Conservation (phyloP, 768 basidiomycete genomes). For the Termitomyces sp. region DNA sequence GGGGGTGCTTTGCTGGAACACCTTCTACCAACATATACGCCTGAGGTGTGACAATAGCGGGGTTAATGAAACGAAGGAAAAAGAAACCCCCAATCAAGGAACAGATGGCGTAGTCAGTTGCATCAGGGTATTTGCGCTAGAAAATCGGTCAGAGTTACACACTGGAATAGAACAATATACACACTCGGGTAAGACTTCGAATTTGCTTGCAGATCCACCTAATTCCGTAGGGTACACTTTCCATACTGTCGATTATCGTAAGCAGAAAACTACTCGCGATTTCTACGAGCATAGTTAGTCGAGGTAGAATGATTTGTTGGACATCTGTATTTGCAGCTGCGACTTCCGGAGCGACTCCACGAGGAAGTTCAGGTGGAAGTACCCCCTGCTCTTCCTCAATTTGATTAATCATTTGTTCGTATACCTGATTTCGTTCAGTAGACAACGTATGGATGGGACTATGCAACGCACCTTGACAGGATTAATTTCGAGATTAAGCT, state of each 20-base stretch:
- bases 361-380: slow-evolving; percentile 84
- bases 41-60: slow-evolving; percentile 97
- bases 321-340: slow-evolving; percentile 94
- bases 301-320: slow-evolving; percentile 95
- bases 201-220: slow-evolving; percentile 99
- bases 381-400: slow-evolving; percentile 97
- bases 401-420: slow-evolving; percentile 99
- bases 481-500: slow-evolving; percentile 98
- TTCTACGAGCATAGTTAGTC: slow-evolving; percentile 99
- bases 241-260: slow-evolving; percentile 98
- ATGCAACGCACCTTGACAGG: slow-evolving; percentile 76
- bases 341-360: slow-evolving; percentile 91
- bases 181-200: slow-evolving; percentile 87
- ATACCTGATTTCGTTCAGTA: slow-evolving; percentile 54
- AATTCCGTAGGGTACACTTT: slow-evolving; percentile 98
- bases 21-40: slow-evolving; percentile 99
- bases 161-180: slow-evolving; percentile 18
- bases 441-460: background rate
- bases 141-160: background rate
- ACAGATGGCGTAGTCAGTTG: slow-evolving; percentile 97
- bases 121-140: slow-evolving; percentile 98
- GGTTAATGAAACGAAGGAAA: slow-evolving; percentile 99
- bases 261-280: slow-evolving; percentile 97
- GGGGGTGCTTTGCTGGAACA: slow-evolving; percentile 95
- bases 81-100: slow-evolving; percentile 99